A percentile compares a stretch with the other conserved stretches of the same genome.
phyloP scores from a whole-genome alignment of 257 asterid genomes.

The Solanum sejunctum region DNA sequence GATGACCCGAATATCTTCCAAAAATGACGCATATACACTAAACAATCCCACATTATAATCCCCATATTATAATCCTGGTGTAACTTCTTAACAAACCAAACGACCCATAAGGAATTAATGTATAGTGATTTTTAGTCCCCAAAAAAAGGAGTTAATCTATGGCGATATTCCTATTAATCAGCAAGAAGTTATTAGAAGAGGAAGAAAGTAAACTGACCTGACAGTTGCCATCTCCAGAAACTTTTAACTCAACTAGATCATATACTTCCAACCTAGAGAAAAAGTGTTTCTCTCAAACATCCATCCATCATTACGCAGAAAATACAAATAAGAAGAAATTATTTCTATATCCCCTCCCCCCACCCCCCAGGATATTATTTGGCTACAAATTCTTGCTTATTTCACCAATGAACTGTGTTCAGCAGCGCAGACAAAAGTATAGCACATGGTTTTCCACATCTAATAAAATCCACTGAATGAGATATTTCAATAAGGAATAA shows the following conservation, averaged over 20 bases:
- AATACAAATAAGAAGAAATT: neutral
- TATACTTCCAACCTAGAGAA: slow-evolving; percentile 52
- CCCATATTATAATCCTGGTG: neutral
- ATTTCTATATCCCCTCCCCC: neutral
- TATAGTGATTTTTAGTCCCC: neutral
- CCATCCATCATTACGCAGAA: neutral
- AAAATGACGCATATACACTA: neutral
- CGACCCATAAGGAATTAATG: neutral
- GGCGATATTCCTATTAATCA: neutral
- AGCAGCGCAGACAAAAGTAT: neutral
- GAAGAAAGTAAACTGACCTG: slow-evolving; percentile 45
- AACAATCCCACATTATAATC: neutral
- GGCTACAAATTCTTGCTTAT: neutral
- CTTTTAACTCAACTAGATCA: slow-evolving; percentile 64
- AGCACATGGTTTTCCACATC: neutral
- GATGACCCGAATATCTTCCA: neutral
- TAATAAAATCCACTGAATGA: neutral
- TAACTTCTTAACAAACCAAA: neutral
- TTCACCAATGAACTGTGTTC: neutral
- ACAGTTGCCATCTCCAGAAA: slow-evolving; percentile 87
- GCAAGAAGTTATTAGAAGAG: neutral
- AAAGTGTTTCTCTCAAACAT: neutral
- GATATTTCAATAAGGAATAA: neutral
- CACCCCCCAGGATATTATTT: neutral
- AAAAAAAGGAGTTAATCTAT: neutral